Percentiles rank a stretch among this genome's conserved stretches.
These are phyloP conservation scores for Galium porrigens DNA, from an alignment of 305 asterid genomes.

Conservation along the genomic window DNA sequence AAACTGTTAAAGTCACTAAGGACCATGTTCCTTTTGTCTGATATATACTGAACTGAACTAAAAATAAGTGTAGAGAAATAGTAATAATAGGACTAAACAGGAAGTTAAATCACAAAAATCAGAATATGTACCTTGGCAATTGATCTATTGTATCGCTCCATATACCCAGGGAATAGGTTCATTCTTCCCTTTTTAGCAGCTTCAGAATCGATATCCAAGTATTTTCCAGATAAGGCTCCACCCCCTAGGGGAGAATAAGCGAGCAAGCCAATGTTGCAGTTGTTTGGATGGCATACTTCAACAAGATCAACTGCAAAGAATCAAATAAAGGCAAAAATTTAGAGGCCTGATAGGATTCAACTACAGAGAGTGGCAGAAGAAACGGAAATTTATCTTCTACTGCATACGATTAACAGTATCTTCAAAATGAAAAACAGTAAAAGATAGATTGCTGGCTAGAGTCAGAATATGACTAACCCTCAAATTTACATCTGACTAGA, in stretches of 20 bases:
- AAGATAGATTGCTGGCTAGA: not conserved
- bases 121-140: constrained; percentile 39
- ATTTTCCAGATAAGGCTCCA: constrained; percentile 69
- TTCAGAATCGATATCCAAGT: constrained; percentile 55
- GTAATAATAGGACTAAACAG: not conserved
- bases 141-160: constrained; percentile 80
- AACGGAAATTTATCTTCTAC: not conserved
- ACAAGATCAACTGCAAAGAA: constrained; percentile 60
- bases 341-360: not conserved
- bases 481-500: constrained; percentile 63
- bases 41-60: not conserved
- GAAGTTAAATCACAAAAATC: not conserved
- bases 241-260: constrained; percentile 84
- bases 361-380: not conserved
- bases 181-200: constrained; percentile 69
- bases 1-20: not conserved
- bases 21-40: not conserved
- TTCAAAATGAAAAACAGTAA: not conserved
- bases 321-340: constrained; percentile 14
- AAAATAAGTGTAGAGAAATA: not conserved
- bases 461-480: constrained; percentile 39
- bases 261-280: constrained; percentile 72
- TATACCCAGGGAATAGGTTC: constrained; percentile 70
- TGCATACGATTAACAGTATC: not conserved
- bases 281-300: constrained; percentile 86